Evolutionary conservation across 208 protist species (phyloP).

Genomic region (Dictyostelium gargantuum): DNA sequence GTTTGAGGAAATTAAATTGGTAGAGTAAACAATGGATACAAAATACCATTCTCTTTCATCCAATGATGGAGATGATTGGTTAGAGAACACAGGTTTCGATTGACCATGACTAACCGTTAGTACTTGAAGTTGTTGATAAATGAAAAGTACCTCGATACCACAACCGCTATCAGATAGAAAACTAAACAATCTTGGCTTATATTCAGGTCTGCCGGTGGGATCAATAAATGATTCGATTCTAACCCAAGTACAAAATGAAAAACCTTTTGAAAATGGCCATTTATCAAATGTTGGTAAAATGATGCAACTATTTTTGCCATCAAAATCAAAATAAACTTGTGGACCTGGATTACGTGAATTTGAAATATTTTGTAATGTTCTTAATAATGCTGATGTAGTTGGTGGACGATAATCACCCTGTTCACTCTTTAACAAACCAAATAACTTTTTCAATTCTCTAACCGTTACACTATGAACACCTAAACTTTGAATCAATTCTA

Average conservation of each 20-base stretch:
- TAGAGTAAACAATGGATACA: background rate
- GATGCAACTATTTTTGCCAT: constrained; percentile 42
- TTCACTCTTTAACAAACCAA: constrained; percentile 48
- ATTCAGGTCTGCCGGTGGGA: constrained; percentile 51
- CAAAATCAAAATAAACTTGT: constrained; percentile 70
- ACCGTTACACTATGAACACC: constrained; percentile 62
- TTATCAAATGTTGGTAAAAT: constrained; percentile 49
- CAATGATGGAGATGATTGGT: background rate
- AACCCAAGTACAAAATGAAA: constrained; percentile 72
- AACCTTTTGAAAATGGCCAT: constrained; percentile 67
- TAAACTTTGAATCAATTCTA: constrained; percentile 42
- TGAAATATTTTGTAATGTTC: constrained; percentile 52
- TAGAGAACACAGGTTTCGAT: background rate
- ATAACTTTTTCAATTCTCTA: constrained; percentile 62
- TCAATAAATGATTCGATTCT: constrained; percentile 74
- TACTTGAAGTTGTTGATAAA: constrained; percentile 42
- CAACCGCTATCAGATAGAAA: constrained; percentile 32
- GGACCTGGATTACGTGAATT: constrained; percentile 58
- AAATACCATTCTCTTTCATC: constrained; percentile 56
- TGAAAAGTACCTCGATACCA: constrained; percentile 51
- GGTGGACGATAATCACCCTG: constrained; percentile 28
- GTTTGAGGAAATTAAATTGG: background rate
- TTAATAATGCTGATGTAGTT: background rate
- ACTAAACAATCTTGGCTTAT: constrained; percentile 38
- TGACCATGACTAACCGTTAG: background rate